Evolutionary conservation across 129 eudicot genomes (phyloP).

Genomic region (Flaveria sonorensis): DNA sequence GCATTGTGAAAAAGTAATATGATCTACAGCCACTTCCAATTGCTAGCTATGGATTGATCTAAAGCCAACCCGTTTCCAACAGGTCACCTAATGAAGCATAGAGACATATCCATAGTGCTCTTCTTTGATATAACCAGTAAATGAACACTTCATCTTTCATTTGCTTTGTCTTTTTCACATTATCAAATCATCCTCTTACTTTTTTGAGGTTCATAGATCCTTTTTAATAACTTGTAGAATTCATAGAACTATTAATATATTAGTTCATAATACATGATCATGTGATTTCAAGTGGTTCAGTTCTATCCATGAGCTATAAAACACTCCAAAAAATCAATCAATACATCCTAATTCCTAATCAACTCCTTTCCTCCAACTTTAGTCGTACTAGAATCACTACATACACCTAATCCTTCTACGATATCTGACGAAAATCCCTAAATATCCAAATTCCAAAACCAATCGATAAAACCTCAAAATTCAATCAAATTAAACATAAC

Average conservation of each 20-base stretch:
- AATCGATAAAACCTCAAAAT: constrained; percentile 13
- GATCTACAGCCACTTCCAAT: neutral
- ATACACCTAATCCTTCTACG: neutral
- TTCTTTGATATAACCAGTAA: neutral
- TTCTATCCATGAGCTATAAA: neutral
- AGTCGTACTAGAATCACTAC: constrained; percentile 11
- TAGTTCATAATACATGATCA: neutral
- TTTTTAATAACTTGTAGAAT: neutral
- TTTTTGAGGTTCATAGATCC: neutral
- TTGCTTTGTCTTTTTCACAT: neutral
- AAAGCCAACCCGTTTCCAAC: neutral
- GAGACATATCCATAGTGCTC: neutral
- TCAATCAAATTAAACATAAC: neutral
- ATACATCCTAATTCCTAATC: constrained; percentile 3
- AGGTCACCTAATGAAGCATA: neutral
- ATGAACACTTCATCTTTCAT: neutral
- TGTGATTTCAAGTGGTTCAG: neutral
- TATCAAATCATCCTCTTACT: constrained; percentile 4
- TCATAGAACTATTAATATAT: neutral
- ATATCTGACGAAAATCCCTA: neutral
- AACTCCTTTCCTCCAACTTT: neutral
- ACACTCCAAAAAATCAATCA: neutral
- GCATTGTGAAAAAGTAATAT: neutral
- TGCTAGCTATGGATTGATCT: neutral
- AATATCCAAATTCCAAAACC: constrained; percentile 19